A percentile compares a stretch with the other conserved stretches of the same genome.
These are phyloP conservation scores for Aspergillus brunneoviolaceus DNA, from an alignment of 2,329 filamentous ascomycete genomes.

Conservation along the genomic window DNA sequence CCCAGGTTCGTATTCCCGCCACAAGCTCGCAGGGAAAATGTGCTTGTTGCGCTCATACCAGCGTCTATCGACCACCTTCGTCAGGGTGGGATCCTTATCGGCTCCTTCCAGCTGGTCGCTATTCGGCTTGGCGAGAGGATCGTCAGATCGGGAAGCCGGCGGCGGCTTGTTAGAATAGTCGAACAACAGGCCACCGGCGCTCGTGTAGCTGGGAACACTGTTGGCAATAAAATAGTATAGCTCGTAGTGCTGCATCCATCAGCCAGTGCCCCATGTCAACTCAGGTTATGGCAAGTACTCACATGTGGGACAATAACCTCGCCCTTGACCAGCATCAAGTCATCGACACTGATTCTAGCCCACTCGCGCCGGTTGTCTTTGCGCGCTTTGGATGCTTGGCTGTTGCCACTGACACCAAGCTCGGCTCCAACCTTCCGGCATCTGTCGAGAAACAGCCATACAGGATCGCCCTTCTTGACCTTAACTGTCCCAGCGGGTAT, in stretches of 20 bases:
- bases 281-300: constrained; percentile 43
- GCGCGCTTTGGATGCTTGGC: constrained; percentile 44
- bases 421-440: constrained; percentile 88
- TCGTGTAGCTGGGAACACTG: constrained; percentile 59
- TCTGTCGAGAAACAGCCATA: constrained; percentile 91
- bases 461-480: constrained; percentile 87
- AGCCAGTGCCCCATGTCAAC: not conserved
- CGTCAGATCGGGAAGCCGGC: constrained; percentile 31
- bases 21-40: constrained; percentile 93
- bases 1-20: constrained; percentile 91
- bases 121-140: constrained; percentile 48
- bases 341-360: constrained; percentile 91
- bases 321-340: constrained; percentile 87
- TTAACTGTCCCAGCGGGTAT: constrained; percentile 79
- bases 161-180: constrained; percentile 61
- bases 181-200: constrained; percentile 76
- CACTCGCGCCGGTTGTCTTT: constrained; percentile 73
- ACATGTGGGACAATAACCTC: constrained; percentile 93
- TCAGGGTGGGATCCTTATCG: constrained; percentile 72
- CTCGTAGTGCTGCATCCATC: constrained; percentile 74
- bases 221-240: constrained; percentile 98
- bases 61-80: constrained; percentile 90
- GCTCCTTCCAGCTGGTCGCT: constrained; percentile 69
- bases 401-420: constrained; percentile 66
- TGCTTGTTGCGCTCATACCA: constrained; percentile 99